Base-by-base conservation (phyloP, 352 stramenopile species). In the Globisporangium rhizosaccharum region DNA sequence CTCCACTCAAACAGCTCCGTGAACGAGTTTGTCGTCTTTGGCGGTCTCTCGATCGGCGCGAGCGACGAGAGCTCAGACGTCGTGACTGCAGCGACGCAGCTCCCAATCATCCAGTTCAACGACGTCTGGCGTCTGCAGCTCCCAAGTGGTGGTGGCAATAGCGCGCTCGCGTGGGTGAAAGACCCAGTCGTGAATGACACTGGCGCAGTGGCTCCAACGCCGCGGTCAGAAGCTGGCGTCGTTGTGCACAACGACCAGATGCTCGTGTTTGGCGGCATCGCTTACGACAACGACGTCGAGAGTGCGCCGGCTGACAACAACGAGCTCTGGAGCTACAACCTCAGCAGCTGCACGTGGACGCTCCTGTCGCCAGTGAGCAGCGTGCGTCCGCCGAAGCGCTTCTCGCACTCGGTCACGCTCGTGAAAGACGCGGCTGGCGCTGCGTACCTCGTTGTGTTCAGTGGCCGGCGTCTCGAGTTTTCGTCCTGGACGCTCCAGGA, bases 191-290 rank as follows among this genome's bases (percentile, higher is more conserved):
- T 46, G 2, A 55, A 53, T 10, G 66, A 54, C 26, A 26, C 58
- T 14, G 53, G 46, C 18, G 56, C 41, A 25, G 41, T 33, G 0
- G n/a, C 49, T 18, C 80, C 80, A 5, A 57, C 67, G 1, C 44
- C 70, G 23, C 66, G 81, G 37, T 88, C 78, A 0, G 81, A 90
- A 48, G 71, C 79, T 1, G 76, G 71, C 0, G 55, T 72, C 0
- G 76, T 86, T 2, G 65, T 83, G 28, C 61, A 84, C 48, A 62
- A 79, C 17, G 65, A 82, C 41, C 63, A 71, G 50, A 65, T 90
- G 28, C 74, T 77, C 61, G 65, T 90, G n/a, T 90, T 85, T 52
- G 81, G 81, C 10, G 81, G 81, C 8, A 90, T 90, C 45, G 64
- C 73, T 3, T 90, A 90, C 57, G 79, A 88, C 30, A 69, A 75